Base-by-base conservation (phyloP, 2,329 filamentous ascomycete species). In the Fusarium sp. region DNA sequence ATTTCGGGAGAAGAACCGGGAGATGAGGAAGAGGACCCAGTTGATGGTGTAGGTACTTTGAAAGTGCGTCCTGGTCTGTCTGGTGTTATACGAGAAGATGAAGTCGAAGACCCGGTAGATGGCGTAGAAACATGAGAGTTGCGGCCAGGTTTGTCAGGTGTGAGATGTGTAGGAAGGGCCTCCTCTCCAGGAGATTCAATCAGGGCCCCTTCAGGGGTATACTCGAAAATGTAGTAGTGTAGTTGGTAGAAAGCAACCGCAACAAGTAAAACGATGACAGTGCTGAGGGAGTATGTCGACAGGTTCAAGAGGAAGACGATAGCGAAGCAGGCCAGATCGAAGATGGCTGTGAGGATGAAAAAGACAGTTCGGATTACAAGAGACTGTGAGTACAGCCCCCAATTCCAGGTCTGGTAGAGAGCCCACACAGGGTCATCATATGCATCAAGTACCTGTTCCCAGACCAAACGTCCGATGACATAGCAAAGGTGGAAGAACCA, bases 401-500 rank as follows among this genome's bases (percentile, higher is more conserved):
- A 9, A 28, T 43, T 30, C 48, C 53, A 55, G 24, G 47, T 32
- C 19, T 39, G 37, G 19, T 57, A 19, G 26, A 47, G 4, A 52
- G 61, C 41, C 45, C 39, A 52, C 6, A 52, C 4, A 28, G 61
- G 52, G 26, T 53, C 43, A 1, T 35, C 30, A 14, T 48, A 66
- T 7, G 53, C 52, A 28, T 51, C n/a, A 26, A 49, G 13, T 7
- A 62, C 20, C 14, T 45, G 7, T n/a, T 52, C 37, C 10, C 45
- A 69, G 24, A 45, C 22, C 11, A 26, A 41, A 32, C 55, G 9
- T 19, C 46, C 32, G 20, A 40, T 2, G 6, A 41, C 35, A 47
- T 47, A 52, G 37, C 43, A 19, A 15, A 47, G 14, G 26, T 60
- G 40, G 14, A 55, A 32, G 48, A 66, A 53, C 66, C 65, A 69